Evolutionary conservation across 345 rosid genomes (phyloP), one percentile per base, ranked within the genome.

Genomic region (Lumnitzera littorea): DNA sequence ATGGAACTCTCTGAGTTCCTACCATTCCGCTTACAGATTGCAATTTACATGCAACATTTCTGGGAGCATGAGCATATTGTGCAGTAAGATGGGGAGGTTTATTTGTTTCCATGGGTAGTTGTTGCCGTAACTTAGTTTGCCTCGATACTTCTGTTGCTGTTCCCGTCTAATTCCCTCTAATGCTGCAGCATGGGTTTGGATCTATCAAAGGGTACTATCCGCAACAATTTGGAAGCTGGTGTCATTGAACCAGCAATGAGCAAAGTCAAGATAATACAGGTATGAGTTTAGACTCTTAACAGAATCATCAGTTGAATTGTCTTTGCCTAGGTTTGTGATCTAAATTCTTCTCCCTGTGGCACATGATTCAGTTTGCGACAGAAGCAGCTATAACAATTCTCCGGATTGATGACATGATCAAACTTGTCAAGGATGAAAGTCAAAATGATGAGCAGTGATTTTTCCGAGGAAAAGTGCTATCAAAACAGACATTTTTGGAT

Each of bases 211-310:
- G 99, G 97, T 20, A 73, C 81, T 2, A 57, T 86, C 67, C 91
- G 97, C 15, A 94, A 90, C 85, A 94, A 90, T 78, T 71, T 94
- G 63, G 99, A 90, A 71, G 99, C 99, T 2, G 99, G 99, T 69
- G 97, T 94, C 24, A 94, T 94, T 25, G 99, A 94, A 63, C 97
- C 99, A 5, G 99, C 97, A 24, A 94, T 94, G 99, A 94, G 99
- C 91, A 94, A 94, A 88, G 97, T 94, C 64, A 94, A 94, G 81
- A 94, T 94, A 47, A 83, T 94, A 72, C 99, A 94, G 99, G 99
- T 90, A 76, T 55, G 27, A 20, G 46, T 13, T 14, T 16, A 31
- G 13, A 16, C 27, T 1, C 29, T 53, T 27, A 3, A 16, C 9
- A 7, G n/a, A 13, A 13, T 31, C 20, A 16, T 2, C 58, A 1